Base-by-base conservation (phyloP, 257 asterid genomes). In the Salvia hispanica region DNA sequence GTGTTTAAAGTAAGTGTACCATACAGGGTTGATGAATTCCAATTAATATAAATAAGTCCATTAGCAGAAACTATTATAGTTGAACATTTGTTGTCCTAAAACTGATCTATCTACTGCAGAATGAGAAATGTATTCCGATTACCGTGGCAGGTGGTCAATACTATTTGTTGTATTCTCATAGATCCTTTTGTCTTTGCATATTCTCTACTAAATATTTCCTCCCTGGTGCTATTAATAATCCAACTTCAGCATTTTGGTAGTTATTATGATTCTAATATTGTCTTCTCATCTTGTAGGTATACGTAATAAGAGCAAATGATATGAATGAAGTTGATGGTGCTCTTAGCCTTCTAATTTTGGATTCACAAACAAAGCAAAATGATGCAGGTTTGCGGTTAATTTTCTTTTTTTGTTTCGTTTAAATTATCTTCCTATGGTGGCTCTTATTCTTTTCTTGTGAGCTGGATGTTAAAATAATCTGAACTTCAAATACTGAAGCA, bases 271-370 rank as follows among this genome's bases (percentile, higher is more conserved):
- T 61, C 62, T 74, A 57, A 76, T 34, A 42, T 71, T n/a, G n/a
- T 55, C 42, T 71, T 57, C 66, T 66, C 62, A 34, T 72, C 70
- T 51, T 78, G 67, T 74, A 90, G 97, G 87, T 83, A 18, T 75
- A 80, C 50, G 47, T 81, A 15, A 74, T 88, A 69, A 81, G 97
- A 76, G 84, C 95, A 66, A 80, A 88, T 75, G 92, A 88, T 62
- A 55, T 90, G 80, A 84, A 72, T 9, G 97, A 88, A 74, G 97
- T 90, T 6, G 97, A 90, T 65, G 96, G 97, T 72, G 96, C 97
- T 46, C 96, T 90, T 46, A 88, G 96, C 80, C 97, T 88, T 61
- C 83, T 86, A 25, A 88, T 78, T 74, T 67, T 90, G 83, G 97
- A 90, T 74, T 73, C 89, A 42, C 82, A 81, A 65, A 75, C 80